phyloP scores from a whole-genome alignment of 495 filamentous ascomycete genomes.

The Penicillium odoratum region DNA sequence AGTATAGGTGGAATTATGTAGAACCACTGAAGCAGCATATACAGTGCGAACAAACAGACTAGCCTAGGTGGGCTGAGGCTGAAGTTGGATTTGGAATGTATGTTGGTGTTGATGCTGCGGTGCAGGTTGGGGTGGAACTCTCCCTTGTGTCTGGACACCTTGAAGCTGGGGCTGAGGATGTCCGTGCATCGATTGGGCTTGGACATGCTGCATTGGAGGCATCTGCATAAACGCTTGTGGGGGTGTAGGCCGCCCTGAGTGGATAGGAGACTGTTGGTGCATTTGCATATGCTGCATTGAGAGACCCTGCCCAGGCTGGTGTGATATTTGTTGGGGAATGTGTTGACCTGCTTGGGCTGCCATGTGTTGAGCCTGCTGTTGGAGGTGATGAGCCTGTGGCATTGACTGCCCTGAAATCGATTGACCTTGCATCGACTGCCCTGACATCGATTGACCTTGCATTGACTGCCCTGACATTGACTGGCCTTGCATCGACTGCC shows the following conservation, averaged over 20 bases:
- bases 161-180: constrained; percentile 1
- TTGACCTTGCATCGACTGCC: neutral
- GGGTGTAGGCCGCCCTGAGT: constrained; percentile 16
- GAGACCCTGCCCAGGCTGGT: constrained; percentile 21
- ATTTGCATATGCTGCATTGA: constrained; percentile 30
- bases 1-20: neutral
- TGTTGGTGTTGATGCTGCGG: constrained; percentile 33
- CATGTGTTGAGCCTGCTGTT: constrained; percentile 22
- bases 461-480: constrained; percentile 8
- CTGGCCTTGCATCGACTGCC: neutral
- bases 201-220: constrained; percentile 26
- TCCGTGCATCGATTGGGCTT: constrained; percentile 15
- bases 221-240: constrained; percentile 27
- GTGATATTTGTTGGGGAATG: constrained; percentile 10
- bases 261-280: constrained; percentile 26
- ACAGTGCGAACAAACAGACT: neutral
- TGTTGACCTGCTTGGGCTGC: constrained; percentile 14
- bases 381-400: constrained; percentile 15
- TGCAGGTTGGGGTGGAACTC: constrained; percentile 23
- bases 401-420: constrained; percentile 12
- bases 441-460: constrained; percentile 3
- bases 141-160: constrained; percentile 11
- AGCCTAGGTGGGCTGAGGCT: constrained; percentile 22
- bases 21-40: constrained; percentile 1
- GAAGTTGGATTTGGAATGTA: constrained; percentile 30